Conservation (phyloP, 139 green algal species). For the Zygnema circumcarinatum region DNA sequence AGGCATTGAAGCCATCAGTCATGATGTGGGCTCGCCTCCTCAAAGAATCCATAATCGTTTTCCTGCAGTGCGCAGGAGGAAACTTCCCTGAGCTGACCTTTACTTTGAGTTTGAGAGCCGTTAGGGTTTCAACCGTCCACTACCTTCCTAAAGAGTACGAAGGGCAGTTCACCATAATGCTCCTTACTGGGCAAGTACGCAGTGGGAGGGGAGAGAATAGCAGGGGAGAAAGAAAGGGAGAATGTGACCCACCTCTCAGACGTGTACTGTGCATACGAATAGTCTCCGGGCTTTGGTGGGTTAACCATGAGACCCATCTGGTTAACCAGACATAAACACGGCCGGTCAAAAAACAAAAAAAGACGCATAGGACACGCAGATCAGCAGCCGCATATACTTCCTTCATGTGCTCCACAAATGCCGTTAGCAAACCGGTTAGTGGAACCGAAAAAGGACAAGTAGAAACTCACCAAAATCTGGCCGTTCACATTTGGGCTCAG, state of each 20-base stretch:
- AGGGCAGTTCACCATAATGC: not conserved
- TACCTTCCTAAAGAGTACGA: not conserved
- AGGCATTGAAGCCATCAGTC: constrained; percentile 76
- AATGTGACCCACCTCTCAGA: constrained; percentile 56
- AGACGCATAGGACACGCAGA: not conserved
- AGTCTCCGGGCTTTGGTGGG: constrained; percentile 83
- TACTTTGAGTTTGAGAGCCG: no score
- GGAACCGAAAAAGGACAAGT: not conserved
- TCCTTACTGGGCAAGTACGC: not conserved
- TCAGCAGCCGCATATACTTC: not conserved
- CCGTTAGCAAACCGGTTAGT: not conserved
- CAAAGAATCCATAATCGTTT: constrained; percentile 74
- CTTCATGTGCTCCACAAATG: not conserved
- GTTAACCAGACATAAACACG: not conserved
- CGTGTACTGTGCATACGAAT: constrained; percentile 79
- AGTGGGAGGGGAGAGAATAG: no score
- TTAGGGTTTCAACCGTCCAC: not conserved
- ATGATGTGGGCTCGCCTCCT: constrained; percentile 82
- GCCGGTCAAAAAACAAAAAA: not conserved
- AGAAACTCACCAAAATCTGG: constrained; percentile 70
- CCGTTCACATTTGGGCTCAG: constrained; percentile 90
- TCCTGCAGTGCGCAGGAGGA: no score
- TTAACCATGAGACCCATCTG: constrained; percentile 87
- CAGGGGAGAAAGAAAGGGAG: no score
- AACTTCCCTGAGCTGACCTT: no score